A percentile compares a stretch with the other conserved stretches of the same genome.
Conservation (phyloP, 768 basidiomycete species). For the Podaxis pistillaris region DNA sequence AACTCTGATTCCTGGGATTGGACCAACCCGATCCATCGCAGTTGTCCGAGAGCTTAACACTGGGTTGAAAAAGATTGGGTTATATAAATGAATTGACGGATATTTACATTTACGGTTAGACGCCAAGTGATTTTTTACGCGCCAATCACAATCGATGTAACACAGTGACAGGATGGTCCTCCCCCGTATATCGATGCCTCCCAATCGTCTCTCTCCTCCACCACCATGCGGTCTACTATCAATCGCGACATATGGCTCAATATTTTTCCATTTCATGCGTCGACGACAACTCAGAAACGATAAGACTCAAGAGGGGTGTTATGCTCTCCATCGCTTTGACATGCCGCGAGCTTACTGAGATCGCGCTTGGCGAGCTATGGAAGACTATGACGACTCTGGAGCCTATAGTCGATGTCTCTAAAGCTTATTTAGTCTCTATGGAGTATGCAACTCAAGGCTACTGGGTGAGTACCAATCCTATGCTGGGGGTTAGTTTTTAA, state of each 20-base stretch:
- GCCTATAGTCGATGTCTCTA: slow-evolving; percentile 22
- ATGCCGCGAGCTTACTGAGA: background rate
- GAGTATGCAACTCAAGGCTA: background rate
- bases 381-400: slow-evolving; percentile 16
- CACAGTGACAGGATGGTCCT: too few species aligned
- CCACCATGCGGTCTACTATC: background rate
- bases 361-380: background rate
- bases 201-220: too few species aligned
- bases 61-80: too few species aligned
- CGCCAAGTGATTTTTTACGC: too few species aligned
- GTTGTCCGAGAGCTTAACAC: too few species aligned
- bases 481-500: too few species aligned
- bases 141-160: too few species aligned
- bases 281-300: slow-evolving; percentile 23
- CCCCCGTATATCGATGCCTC: too few species aligned
- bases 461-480: background rate
- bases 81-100: too few species aligned
- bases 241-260: background rate
- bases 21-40: too few species aligned
- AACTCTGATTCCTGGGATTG: too few species aligned
- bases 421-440: background rate
- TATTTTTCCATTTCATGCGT: background rate
- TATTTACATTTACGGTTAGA: too few species aligned
- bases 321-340: slow-evolving; percentile 24
- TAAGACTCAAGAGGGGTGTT: slow-evolving; percentile 17